phyloP scores from a whole-genome alignment of 1,284 basidiomycete species.

The Megacollybia platyphylla region DNA sequence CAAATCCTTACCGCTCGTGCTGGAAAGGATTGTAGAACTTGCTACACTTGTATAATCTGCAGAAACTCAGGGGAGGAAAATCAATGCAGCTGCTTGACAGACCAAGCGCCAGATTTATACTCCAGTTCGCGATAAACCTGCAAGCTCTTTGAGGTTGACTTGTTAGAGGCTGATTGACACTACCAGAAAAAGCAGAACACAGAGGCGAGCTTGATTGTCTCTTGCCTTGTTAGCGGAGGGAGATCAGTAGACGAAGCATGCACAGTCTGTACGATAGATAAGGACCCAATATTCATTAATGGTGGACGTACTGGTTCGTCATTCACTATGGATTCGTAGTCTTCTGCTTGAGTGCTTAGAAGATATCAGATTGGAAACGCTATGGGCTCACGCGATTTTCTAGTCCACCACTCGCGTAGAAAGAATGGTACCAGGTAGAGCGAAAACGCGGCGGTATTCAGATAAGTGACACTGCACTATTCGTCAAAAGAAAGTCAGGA shows the following conservation, averaged over 20 bases:
- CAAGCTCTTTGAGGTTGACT: not conserved
- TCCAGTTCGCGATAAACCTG: constrained; percentile 81
- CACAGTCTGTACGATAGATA: constrained; percentile 4
- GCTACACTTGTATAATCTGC: constrained; percentile 76
- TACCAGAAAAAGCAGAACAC: constrained; percentile 74
- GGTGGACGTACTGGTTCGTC: constrained; percentile 6
- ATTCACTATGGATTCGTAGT: constrained; percentile 18
- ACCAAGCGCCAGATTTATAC: constrained; percentile 62
- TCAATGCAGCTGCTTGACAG: too few species aligned
- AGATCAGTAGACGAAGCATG: constrained; percentile 9
- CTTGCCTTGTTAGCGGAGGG: constrained; percentile 45
- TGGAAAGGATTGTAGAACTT: constrained; percentile 80
- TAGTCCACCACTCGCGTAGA: constrained; percentile 11
- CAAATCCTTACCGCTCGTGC: constrained; percentile 65
- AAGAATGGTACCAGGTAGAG: constrained; percentile 76
- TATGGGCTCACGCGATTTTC: not conserved
- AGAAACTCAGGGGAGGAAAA: not conserved
- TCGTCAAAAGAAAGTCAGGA: constrained; percentile 4
- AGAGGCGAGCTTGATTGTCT: constrained; percentile 70
- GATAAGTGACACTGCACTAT: constrained; percentile 61
- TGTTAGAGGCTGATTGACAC: not conserved
- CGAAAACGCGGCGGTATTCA: constrained; percentile 73
- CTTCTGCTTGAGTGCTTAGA: not conserved
- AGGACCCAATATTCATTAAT: constrained; percentile 1
- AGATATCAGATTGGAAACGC: not conserved